Base-by-base conservation (phyloP, 2,329 filamentous ascomycete genomes). In the Coniochaeta prunicola region DNA sequence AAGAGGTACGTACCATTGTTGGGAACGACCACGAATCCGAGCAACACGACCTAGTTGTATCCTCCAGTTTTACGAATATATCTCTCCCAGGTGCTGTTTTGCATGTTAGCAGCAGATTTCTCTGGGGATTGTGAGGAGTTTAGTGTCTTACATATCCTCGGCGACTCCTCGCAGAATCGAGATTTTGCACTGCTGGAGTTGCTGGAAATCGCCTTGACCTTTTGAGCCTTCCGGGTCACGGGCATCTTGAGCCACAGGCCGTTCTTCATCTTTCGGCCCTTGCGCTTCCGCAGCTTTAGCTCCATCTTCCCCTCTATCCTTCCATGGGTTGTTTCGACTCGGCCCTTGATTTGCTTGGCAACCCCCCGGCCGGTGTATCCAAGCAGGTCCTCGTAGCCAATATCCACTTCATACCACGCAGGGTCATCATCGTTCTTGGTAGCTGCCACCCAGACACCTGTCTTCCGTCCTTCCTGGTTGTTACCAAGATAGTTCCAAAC, bases 141-240 rank as follows among this genome's bases (percentile, higher is more conserved):
- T 36, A 15, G 12, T 15, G 4, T 15, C 34, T 15, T 36, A 36
- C 34, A 7, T 36, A 9, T 9, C 2, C 10, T 38, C 3, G 15
- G 36, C 15, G 19, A n/a, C 36, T n/a, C 17, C 36, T 38, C 36
- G 6, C 36, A 38, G 36, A 38, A 4, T n/a, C 17, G 36, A n/a
- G 4, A 4, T 3, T 4, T 38, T 38, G 36, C 5, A n/a, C 3
- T 17, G 36, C 36, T 38, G 3, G 36, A 38, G 36, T 3, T n/a
- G 15, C 36, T 38, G 9, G 36, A n/a, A n/a, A 17, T 81, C 10
- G 61, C 72, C 26, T 4, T 4, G 36, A 38, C 71, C 71, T 38
- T 73, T 74, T 10, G 76, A 76, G 38, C 79, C 80, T 19, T 73
- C 72, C 36, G 36, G 2, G 36, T n/a, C 10, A 38, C 19, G 15